Evolutionary conservation across 345 rosid species (phyloP), one percentile per base, ranked within the genome.

Genomic region (Camelina sativa): DNA sequence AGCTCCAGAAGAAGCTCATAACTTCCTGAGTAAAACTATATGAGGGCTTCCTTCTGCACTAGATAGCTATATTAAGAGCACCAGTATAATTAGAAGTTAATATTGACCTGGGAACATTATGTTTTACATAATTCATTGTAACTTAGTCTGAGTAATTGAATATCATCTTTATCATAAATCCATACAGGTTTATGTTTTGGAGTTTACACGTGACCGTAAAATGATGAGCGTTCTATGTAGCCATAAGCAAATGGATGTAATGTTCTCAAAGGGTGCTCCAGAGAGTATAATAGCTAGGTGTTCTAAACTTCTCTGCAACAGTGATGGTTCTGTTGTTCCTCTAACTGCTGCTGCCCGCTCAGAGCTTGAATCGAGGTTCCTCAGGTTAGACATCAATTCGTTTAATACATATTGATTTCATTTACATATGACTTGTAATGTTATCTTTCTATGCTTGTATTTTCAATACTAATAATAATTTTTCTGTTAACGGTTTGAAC

Each of bases 191-290:
- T 95, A 88, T 71, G 80, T 82, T 70, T 80, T 95, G 85, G 99
- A 95, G 55, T 95, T 95, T 82, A 90, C 99, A 56, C 98, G 99
- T 74, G 96, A 92, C 72, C 97, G 99, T 72, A 95, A 95, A 77
- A 89, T 92, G 97, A 95, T 95, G 99, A 92, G 98, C 81, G 92
- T 85, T 81, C 96, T 95, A 69, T 88, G 92, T 72, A 86, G 89
- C 83, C 89, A 80, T 83, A 89, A 88, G 79, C 87, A 89, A 81
- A 79, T 72, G 76, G 82, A 82, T 70, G 79, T 88, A 50, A 88
- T 95, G 90, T 92, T 92, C 74, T 88, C 96, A 5, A 95, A 95
- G 84, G 99, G 99, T 83, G 97, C 99, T 82, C 98, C 99, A 50
- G 99, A 95, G 77, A 89, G 91, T 79, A 84, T 95, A 71, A 71